phyloP scores from a whole-genome alignment of 371 early-diverging fungal species.

The Saksenaea oblongispora region DNA sequence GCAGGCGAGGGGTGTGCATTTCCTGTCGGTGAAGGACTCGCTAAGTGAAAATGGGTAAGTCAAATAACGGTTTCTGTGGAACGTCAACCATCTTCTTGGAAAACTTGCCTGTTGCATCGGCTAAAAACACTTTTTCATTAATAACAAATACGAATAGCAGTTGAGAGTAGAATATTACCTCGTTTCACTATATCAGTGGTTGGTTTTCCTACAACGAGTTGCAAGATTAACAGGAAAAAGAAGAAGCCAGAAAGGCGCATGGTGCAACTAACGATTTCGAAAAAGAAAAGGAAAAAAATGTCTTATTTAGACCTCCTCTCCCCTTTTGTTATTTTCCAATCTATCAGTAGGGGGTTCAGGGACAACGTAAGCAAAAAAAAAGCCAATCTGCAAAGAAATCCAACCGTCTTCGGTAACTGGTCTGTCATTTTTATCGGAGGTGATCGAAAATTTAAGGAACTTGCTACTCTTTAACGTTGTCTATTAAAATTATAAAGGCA shows the following conservation, averaged over 20 bases:
- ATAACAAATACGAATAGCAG: not conserved
- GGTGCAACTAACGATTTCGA: not conserved
- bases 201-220: not conserved
- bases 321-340: not conserved
- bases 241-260: not conserved
- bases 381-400: not conserved
- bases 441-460: too few species aligned
- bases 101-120: conserved; percentile 1
- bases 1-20: not conserved
- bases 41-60: not conserved
- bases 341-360: conserved; percentile 6
- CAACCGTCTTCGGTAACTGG: too few species aligned
- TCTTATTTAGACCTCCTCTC: not conserved
- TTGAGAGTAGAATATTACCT: not conserved
- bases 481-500: too few species aligned
- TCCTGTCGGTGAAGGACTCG: not conserved
- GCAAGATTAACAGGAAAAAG: not conserved
- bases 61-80: not conserved
- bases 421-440: too few species aligned
- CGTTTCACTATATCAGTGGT: not conserved
- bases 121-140: not conserved
- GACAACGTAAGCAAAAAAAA: not conserved
- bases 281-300: not conserved
- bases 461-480: too few species aligned
- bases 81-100: not conserved